phyloP scores from a whole-genome alignment of 2,329 filamentous ascomycete species.

The Verticillium isaacii region DNA sequence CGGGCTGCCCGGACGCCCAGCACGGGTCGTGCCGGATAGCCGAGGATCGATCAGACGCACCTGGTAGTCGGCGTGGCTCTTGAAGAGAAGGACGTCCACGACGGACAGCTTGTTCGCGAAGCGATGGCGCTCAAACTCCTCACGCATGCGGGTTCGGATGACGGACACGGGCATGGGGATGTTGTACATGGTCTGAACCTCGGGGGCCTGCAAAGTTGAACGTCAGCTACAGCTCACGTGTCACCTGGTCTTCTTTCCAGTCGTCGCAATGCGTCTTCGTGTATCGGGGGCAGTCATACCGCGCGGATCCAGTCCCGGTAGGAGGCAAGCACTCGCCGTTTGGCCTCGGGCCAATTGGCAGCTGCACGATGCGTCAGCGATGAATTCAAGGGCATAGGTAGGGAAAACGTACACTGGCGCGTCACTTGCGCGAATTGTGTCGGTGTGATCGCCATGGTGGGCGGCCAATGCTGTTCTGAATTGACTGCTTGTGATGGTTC shows the following conservation, averaged over 20 bases:
- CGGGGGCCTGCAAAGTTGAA: conserved; percentile 66
- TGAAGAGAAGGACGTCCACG: conserved; percentile 83
- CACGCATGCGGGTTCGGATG: conserved; percentile 87
- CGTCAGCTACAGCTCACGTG: background rate
- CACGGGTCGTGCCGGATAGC: no score
- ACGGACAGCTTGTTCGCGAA: conserved; percentile 85
- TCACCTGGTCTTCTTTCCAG: background rate
- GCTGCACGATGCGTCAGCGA: conserved; percentile 52
- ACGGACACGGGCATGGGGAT: conserved; percentile 81
- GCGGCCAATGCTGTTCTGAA: conserved; percentile 30
- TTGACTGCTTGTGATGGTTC: conserved; percentile 22
- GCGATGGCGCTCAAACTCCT: conserved; percentile 95
- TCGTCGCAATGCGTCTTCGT: background rate
- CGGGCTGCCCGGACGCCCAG: conserved; percentile 3
- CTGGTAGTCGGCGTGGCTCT: conserved; percentile 93
- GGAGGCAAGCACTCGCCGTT: conserved; percentile 76
- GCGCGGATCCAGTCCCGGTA: conserved; percentile 96
- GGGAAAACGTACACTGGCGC: conserved; percentile 61
- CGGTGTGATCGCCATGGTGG: conserved; percentile 80
- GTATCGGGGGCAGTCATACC: conserved; percentile 55
- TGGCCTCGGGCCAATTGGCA: conserved; percentile 84
- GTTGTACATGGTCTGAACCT: conserved; percentile 97
- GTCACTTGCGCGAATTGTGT: conserved; percentile 84
- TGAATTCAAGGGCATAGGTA: conserved; percentile 2
- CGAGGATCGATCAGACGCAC: conserved; percentile 39